phyloP scores from a whole-genome alignment of 306 rosid species.

The Arachis hypogaea region DNA sequence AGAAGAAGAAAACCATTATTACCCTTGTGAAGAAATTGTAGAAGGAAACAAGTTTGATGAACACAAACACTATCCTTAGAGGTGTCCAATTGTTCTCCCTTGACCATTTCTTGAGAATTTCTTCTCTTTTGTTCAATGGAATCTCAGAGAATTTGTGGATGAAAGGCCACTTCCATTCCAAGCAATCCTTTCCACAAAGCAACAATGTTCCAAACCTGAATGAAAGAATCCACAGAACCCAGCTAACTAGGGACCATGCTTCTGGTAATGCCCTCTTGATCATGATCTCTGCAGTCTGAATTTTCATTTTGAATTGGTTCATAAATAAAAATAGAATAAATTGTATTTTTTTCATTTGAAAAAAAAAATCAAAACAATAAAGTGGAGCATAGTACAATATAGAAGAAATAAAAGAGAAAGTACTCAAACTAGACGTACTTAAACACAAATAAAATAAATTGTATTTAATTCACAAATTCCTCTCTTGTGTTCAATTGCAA shows the following conservation, averaged over 20 bases:
- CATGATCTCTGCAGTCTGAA: slow-evolving; percentile 69
- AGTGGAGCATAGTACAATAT: too few relatives aligned
- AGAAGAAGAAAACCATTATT: slow-evolving; percentile 23
- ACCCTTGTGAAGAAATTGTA: slow-evolving; percentile 81
- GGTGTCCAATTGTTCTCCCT: slow-evolving; percentile 50
- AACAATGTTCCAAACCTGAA: slow-evolving; percentile 73
- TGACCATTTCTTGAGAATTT: slow-evolving; percentile 67
- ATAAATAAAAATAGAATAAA: background rate
- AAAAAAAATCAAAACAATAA: too few relatives aligned
- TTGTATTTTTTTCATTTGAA: background rate
- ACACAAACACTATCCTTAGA: slow-evolving; percentile 56
- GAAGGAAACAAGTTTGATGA: slow-evolving; percentile 69
- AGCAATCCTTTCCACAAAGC: slow-evolving; percentile 65
- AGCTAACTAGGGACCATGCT: slow-evolving; percentile 49
- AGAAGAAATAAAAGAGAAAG: too few relatives aligned
- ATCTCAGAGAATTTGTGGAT: slow-evolving; percentile 72
- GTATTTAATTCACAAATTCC: too few relatives aligned
- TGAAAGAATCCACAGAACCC: slow-evolving; percentile 57
- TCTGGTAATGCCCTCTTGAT: slow-evolving; percentile 51
- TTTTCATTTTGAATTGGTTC: slow-evolving; percentile 7
- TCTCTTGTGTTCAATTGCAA: too few relatives aligned
- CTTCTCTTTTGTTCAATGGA: slow-evolving; percentile 74
- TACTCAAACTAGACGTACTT: too few relatives aligned
- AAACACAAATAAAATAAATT: background rate
- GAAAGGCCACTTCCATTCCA: slow-evolving; percentile 78